phyloP scores from a whole-genome alignment of 2,329 filamentous ascomycete species.

The Neofusicoccum laricinum region DNA sequence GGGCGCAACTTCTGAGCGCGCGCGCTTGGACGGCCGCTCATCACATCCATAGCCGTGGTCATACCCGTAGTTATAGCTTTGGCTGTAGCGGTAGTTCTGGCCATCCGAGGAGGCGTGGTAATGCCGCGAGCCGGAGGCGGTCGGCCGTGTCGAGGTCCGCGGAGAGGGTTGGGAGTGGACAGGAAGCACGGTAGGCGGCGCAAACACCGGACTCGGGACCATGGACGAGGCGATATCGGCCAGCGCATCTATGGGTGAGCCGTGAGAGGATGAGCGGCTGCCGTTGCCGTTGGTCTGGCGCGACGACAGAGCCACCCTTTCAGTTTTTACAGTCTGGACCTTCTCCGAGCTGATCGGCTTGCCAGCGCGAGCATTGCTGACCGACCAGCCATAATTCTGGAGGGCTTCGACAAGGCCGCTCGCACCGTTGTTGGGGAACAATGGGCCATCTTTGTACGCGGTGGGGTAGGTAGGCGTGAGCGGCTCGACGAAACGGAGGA shows the following conservation, averaged over 20 bases:
- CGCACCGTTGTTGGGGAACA: slow-evolving; percentile 3
- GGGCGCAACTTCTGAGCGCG: slow-evolving; percentile 56
- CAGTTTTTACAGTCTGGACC: slow-evolving; percentile 5
- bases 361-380: slow-evolving; percentile 1
- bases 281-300: slow-evolving; percentile 17
- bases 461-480: slow-evolving; percentile 27
- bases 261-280: slow-evolving; percentile 22
- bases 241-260: slow-evolving; percentile 43
- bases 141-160: slow-evolving; percentile 1
- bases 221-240: slow-evolving; percentile 41
- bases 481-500: slow-evolving; percentile 31
- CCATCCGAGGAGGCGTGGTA: slow-evolving; percentile 37
- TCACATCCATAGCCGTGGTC: slow-evolving; percentile 22
- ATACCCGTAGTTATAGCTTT: slow-evolving; percentile 7
- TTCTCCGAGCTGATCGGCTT: background rate
- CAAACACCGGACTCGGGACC: slow-evolving; percentile 34
- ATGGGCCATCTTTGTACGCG: slow-evolving; percentile 17
- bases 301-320: slow-evolving; percentile 7
- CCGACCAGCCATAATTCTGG: background rate
- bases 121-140: slow-evolving; percentile 5
- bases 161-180: slow-evolving; percentile 3
- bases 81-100: slow-evolving; percentile 9
- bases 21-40: slow-evolving; percentile 58
- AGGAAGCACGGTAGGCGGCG: slow-evolving; percentile 25
- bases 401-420: slow-evolving; percentile 4